phyloP scores from a whole-genome alignment of 2,329 filamentous ascomycete genomes.

The Colletotrichum tamarilloi region DNA sequence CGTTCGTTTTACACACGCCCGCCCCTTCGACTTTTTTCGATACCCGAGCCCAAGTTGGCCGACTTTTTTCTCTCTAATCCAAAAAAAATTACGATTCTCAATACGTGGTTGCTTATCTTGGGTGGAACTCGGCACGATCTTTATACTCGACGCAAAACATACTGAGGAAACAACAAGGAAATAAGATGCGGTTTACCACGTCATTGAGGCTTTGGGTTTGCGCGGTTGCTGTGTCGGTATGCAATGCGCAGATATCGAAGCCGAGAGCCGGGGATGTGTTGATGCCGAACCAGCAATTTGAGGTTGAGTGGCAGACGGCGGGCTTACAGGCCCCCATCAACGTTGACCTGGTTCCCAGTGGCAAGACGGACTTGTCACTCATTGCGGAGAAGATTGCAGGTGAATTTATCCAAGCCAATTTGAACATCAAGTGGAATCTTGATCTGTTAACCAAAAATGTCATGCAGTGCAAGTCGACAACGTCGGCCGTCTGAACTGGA shows the following conservation, averaged over 20 bases:
- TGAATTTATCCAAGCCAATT: not conserved
- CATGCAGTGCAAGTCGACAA: slow-evolving; percentile 38
- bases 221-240: slow-evolving; percentile 15
- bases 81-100: slow-evolving; percentile 18
- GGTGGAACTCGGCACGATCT: slow-evolving; percentile 1
- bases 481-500: slow-evolving; percentile 38
- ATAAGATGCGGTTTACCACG: slow-evolving; percentile 30
- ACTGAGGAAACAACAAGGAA: not conserved
- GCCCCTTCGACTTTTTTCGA: slow-evolving; percentile 1
- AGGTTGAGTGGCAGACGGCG: slow-evolving; percentile 38
- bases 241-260: slow-evolving; percentile 36
- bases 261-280: slow-evolving; percentile 24
- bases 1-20: slow-evolving; percentile 22
- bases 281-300: slow-evolving; percentile 31
- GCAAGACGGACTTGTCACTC: slow-evolving; percentile 32
- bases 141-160: not conserved
- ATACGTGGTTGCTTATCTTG: not conserved
- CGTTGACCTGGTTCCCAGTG: slow-evolving; percentile 39
- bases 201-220: slow-evolving; percentile 26
- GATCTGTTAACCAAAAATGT: not conserved
- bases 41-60: slow-evolving; percentile 30
- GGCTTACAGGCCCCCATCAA: slow-evolving; percentile 38
- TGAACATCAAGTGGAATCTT: not conserved
- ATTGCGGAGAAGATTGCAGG: slow-evolving; percentile 39
- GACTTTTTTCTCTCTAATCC: not conserved